These are phyloP conservation scores for Tetraselmis striata DNA, from an alignment of 139 green algal species.

Conservation along the genomic window DNA sequence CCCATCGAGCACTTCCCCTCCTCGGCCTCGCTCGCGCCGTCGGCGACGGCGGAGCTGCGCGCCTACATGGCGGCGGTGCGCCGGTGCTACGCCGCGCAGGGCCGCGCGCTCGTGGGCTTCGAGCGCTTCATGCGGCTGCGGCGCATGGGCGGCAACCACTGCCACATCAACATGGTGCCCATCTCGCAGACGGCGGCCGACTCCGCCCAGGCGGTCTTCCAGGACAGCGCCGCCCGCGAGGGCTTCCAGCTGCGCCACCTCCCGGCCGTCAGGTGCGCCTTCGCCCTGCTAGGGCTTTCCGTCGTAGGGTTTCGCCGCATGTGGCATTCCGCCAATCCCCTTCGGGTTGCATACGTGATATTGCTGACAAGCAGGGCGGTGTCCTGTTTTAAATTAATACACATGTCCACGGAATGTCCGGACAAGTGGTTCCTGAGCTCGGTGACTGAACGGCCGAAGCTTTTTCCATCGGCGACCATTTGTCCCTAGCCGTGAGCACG, in stretches of 20 bases:
- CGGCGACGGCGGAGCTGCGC: conserved; percentile 28
- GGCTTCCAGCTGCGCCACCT: conserved; percentile 23
- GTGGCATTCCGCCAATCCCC: no score
- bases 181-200: conserved; percentile 28
- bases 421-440: no score
- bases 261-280: not conserved
- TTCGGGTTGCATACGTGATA: no score
- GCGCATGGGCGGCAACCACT: conserved; percentile 78
- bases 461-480: no score
- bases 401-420: no score
- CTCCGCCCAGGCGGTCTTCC: conserved; percentile 20
- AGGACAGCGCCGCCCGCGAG: conserved; percentile 11
- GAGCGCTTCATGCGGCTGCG: conserved; percentile 77
- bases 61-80: not conserved
- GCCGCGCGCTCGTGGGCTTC: conserved; percentile 70
- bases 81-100: conserved; percentile 14
- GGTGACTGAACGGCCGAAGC: no score
- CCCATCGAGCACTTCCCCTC: conserved; percentile 83
- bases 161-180: conserved; percentile 73
- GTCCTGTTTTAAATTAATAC: no score
- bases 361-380: no score
- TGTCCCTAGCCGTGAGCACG: no score
- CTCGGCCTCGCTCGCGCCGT: conserved; percentile 37
- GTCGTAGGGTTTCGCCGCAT: no score
- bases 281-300: no score